Evolutionary conservation across 768 basidiomycete genomes (phyloP), one percentile per base, ranked within the genome.

Genomic region (Pulveroboletus sp.): DNA sequence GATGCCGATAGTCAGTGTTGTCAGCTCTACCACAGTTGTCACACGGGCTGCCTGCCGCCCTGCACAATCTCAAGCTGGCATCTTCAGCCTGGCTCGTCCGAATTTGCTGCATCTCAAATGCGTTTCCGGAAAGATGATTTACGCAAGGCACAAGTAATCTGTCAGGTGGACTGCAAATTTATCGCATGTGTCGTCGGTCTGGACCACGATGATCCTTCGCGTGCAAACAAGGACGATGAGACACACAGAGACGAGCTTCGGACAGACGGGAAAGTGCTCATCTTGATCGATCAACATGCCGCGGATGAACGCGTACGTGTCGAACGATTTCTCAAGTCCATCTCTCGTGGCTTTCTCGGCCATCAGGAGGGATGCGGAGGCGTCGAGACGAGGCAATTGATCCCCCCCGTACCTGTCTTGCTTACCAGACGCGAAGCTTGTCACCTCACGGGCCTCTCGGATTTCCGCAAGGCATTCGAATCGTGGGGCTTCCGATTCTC

Each of bases 271-370:
- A 57, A 56, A 47, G 63, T 69, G 2, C 76, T 98, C 28, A 73
- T 95, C 30, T 76, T 98, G 45, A 76, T 99, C 41, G 96, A 99
- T 71, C 96, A 99, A 67, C 96, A 99, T 65, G 96, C 96, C 11
- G 95, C 94, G n/a, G 92, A 96, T 63, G 96, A 99, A 69, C 83
- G 96, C 18, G 73, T 97, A 39, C 83, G 94, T 18, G 90, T 98
- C 51, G 96, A 99, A 70, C 69, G 72, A 26, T 87, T 90, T 65
- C 75, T 95, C 57, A 76, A 75, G 54, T 80, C 82, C 41, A 63
- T 93, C n/a, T 93, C 90, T 68, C 64, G 74, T 41, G 84, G 83
- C 12, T 92, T 80, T 65, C 75, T 84, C 53, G 51, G 47, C 15
- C 63, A 74, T 47, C 71, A 68, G 40, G 67, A 72, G 55, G 60